A percentile compares a stretch with the other conserved stretches of the same genome.
Conservation (phyloP, 129 eudicot genomes). For the Saposhnikovia divaricata region DNA sequence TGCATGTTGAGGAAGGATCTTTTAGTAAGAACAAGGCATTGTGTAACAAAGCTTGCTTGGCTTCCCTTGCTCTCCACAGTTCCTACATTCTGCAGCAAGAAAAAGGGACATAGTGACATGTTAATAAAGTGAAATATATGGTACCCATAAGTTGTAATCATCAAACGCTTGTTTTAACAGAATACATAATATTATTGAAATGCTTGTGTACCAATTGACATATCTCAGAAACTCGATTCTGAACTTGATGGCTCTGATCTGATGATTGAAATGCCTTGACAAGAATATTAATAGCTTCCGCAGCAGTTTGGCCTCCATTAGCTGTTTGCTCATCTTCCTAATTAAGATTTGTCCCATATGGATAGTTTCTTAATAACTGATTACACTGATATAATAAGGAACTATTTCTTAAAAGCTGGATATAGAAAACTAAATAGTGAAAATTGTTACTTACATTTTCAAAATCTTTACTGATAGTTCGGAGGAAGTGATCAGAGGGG, state of each 20-base stretch:
- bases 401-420: neutral
- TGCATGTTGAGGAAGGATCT: constrained; percentile 33
- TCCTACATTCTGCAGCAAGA: neutral
- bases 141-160: neutral
- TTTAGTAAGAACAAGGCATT: constrained; percentile 23
- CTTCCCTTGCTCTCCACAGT: constrained; percentile 6
- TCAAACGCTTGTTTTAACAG: neutral
- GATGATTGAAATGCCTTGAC: constrained; percentile 45
- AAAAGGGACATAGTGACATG: neutral
- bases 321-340: constrained; percentile 57
- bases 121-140: neutral
- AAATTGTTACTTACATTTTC: constrained; percentile 37
- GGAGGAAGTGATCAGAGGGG: constrained; percentile 79
- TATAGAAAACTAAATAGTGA: neutral
- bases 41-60: constrained; percentile 22
- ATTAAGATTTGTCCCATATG: neutral
- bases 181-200: neutral
- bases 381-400: neutral
- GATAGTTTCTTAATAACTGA: neutral
- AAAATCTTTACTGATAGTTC: constrained; percentile 71
- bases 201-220: constrained; percentile 33
- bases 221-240: constrained; percentile 27
- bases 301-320: constrained; percentile 23
- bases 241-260: constrained; percentile 27
- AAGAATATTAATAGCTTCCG: constrained; percentile 38